Conservation (phyloP, 2,329 filamentous ascomycete species). For the Fusarium nodosum region DNA sequence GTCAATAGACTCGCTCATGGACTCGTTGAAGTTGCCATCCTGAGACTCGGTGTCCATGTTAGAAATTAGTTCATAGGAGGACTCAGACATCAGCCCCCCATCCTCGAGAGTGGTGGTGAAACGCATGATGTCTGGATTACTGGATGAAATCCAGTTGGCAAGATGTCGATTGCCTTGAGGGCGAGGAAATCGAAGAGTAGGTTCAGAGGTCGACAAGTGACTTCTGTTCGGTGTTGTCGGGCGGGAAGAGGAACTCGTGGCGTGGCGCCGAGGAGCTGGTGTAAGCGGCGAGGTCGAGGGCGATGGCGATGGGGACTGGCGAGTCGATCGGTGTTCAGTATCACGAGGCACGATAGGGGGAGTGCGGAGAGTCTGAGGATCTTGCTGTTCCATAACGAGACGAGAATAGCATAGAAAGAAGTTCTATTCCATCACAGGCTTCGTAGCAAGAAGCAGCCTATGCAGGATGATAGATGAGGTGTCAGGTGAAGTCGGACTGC, state of each 20-base stretch:
- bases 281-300: slow-evolving; percentile 43
- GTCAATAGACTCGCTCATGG: slow-evolving; percentile 63
- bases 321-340: slow-evolving; percentile 51
- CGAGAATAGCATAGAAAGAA: slow-evolving; percentile 51
- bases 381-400: slow-evolving; percentile 68
- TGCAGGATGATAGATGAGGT: slow-evolving; percentile 39
- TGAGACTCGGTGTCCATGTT: slow-evolving; percentile 67
- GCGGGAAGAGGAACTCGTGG: slow-evolving; percentile 30
- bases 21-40: slow-evolving; percentile 63
- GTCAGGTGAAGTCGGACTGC: slow-evolving; percentile 44
- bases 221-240: slow-evolving; percentile 39
- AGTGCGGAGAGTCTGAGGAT: slow-evolving; percentile 48
- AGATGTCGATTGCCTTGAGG: slow-evolving; percentile 68
- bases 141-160: slow-evolving; percentile 71
- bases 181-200: slow-evolving; percentile 68
- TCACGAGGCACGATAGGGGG: slow-evolving; percentile 49
- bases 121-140: slow-evolving; percentile 70
- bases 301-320: slow-evolving; percentile 39
- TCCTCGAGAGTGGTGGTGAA: slow-evolving; percentile 60
- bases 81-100: slow-evolving; percentile 65
- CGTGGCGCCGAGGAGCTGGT: slow-evolving; percentile 40
- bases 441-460: slow-evolving; percentile 43
- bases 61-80: slow-evolving; percentile 69
- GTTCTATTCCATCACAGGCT: slow-evolving; percentile 49
- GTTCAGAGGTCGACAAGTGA: slow-evolving; percentile 59